These are phyloP conservation scores for Cicer yamashitae DNA, from an alignment of 306 rosid genomes.

Conservation along the genomic window DNA sequence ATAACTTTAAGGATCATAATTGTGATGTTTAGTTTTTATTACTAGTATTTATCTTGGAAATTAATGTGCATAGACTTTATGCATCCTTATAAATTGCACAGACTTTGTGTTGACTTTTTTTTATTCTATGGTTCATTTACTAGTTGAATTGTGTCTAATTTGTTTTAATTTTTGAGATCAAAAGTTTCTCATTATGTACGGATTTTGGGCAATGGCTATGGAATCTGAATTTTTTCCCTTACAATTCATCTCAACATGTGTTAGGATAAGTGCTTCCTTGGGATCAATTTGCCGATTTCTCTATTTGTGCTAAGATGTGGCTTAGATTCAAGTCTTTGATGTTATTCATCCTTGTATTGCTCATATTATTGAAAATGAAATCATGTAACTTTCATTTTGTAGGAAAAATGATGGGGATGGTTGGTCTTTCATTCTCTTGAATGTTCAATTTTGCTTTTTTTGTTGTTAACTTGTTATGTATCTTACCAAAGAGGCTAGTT, in stretches of 20 bases:
- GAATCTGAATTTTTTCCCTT: background rate
- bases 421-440: too few relatives aligned
- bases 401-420: too few relatives aligned
- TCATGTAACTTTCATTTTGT: too few relatives aligned
- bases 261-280: background rate
- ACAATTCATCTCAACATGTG: background rate
- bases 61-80: conserved; percentile 26
- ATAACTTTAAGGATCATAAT: conserved; percentile 24
- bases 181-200: background rate
- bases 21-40: conserved; percentile 27
- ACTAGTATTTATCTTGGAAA: conserved; percentile 14
- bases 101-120: conserved; percentile 37
- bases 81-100: conserved; percentile 13
- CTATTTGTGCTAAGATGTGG: conserved; percentile 4
- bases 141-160: background rate
- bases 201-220: background rate
- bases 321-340: background rate
- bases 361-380: too few relatives aligned
- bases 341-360: too few relatives aligned
- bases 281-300: conserved; percentile 28
- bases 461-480: too few relatives aligned
- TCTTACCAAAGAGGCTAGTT: background rate
- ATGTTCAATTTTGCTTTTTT: too few relatives aligned
- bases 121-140: conserved; percentile 5
- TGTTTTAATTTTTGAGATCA: conserved; percentile 11